These are phyloP conservation scores for Blastomyces gilchristii DNA, from an alignment of 2,329 filamentous ascomycete species.

Conservation along the genomic window DNA sequence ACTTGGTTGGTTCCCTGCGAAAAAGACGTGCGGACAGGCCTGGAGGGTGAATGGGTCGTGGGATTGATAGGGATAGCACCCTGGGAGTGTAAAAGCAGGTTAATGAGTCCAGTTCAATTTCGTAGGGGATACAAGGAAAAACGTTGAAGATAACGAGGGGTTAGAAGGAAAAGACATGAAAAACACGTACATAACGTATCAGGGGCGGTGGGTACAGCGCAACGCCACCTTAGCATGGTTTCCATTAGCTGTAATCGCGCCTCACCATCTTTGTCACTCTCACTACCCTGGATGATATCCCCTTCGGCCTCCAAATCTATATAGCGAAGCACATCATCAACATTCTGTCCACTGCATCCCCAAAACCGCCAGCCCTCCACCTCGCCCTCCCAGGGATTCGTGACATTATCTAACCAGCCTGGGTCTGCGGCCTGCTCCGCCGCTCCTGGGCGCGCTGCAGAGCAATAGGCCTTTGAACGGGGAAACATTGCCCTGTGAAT, in stretches of 20 bases:
- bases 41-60: slow-evolving; percentile 83
- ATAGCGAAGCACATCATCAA: slow-evolving; percentile 91
- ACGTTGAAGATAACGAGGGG: neutral
- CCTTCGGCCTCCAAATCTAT: slow-evolving; percentile 44
- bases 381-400: slow-evolving; percentile 88
- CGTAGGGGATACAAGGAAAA: neutral
- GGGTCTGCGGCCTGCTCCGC: slow-evolving; percentile 32
- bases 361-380: slow-evolving; percentile 82
- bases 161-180: neutral
- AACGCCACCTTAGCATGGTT: slow-evolving; percentile 83
- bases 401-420: slow-evolving; percentile 78
- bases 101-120: slow-evolving; percentile 12
- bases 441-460: slow-evolving; percentile 25
- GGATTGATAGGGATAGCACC: slow-evolving; percentile 94
- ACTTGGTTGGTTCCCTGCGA: slow-evolving; percentile 72
- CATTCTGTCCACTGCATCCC: slow-evolving; percentile 80
- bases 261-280: slow-evolving; percentile 42
- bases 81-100: slow-evolving; percentile 35
- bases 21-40: slow-evolving; percentile 79
- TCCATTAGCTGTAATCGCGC: slow-evolving; percentile 85
- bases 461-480: slow-evolving; percentile 55
- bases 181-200: slow-evolving; percentile 74
- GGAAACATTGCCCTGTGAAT: slow-evolving; percentile 91
- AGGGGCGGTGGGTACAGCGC: slow-evolving; percentile 83
- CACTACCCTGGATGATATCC: slow-evolving; percentile 19